Percentiles rank a stretch among this genome's conserved stretches.
Evolutionary conservation across 1,284 basidiomycete genomes (phyloP).

Genomic region (Boletus nobilissimus): DNA sequence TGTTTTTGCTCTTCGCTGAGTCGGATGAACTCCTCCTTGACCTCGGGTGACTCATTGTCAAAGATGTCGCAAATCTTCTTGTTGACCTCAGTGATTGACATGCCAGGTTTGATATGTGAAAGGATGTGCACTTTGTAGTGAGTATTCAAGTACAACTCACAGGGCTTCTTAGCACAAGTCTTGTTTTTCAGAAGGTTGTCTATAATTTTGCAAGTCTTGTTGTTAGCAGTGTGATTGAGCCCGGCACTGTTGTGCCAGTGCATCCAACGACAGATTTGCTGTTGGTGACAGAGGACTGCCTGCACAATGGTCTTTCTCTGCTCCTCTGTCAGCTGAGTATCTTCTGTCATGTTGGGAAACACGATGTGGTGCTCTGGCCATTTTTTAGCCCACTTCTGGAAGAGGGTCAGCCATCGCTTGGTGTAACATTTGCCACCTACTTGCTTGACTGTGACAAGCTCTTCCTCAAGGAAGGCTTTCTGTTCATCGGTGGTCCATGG

Average conservation of each 20-base stretch:
- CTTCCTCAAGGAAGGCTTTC: background rate
- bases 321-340: background rate
- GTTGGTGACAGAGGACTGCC: background rate
- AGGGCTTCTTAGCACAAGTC: background rate
- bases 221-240: background rate
- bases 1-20: background rate
- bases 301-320: background rate
- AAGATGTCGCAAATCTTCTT: conserved; percentile 7
- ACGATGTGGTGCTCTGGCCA: background rate
- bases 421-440: too few relatives aligned
- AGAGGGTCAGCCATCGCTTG: background rate
- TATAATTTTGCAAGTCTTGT: background rate
- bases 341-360: background rate
- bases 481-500: background rate
- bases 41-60: background rate
- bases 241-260: conserved; percentile 8
- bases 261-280: conserved; percentile 5
- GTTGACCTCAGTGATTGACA: background rate
- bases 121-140: background rate
- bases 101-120: background rate
- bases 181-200: conserved; percentile 12
- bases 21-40: background rate
- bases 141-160: conserved; percentile 17
- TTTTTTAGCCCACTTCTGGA: background rate
- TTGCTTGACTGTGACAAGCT: background rate